Conservation (phyloP, 257 asterid genomes). For the Nicotiana undulata region DNA sequence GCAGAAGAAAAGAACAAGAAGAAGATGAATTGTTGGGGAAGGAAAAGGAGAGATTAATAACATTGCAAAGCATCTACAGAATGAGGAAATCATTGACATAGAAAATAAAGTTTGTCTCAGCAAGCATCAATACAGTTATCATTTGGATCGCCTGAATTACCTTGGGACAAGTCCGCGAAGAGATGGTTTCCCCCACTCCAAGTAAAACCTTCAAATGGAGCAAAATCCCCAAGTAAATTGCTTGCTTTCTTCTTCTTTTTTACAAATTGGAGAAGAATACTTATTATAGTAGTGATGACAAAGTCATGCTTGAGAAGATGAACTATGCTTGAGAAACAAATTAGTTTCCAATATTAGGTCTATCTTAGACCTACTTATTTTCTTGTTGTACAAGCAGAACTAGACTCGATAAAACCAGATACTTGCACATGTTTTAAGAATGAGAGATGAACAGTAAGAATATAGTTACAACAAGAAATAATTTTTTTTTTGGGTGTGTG, state of each 20-base stretch:
- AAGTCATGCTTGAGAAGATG: not conserved
- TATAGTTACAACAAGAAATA: not conserved
- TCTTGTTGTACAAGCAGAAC: not conserved
- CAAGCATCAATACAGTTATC: not conserved
- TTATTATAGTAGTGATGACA: not conserved
- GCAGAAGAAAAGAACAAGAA: not conserved
- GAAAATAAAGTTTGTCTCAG: not conserved
- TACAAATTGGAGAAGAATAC: not conserved
- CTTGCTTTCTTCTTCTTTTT: no score
- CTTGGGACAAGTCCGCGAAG: conserved; percentile 78
- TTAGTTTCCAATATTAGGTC: not conserved
- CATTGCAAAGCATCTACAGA: not conserved
- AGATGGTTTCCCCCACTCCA: conserved; percentile 79
- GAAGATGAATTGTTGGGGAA: not conserved
- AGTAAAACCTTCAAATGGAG: conserved; percentile 61
- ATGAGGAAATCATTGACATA: not conserved
- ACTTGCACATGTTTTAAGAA: not conserved
- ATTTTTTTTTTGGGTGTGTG: no score
- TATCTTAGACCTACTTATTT: not conserved
- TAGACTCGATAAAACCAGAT: not conserved
- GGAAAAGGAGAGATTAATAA: not conserved
- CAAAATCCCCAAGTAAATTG: not conserved
- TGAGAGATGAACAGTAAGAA: not conserved
- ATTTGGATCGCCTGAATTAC: conserved; percentile 25
- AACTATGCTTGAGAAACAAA: not conserved